Conservation (phyloP, 1,139 yeast species). For the Scheffersomyces titani region DNA sequence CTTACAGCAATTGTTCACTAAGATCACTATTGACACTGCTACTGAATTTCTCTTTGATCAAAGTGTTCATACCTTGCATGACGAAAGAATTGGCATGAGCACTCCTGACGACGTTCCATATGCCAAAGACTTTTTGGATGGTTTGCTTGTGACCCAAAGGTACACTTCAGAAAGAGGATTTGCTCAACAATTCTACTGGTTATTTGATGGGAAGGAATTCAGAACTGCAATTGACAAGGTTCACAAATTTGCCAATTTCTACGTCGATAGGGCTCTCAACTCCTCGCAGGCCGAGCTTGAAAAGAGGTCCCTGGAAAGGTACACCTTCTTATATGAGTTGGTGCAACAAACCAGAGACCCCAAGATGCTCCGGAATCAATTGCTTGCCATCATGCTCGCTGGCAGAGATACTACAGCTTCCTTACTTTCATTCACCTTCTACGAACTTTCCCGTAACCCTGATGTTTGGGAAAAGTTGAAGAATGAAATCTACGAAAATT, state of each 20-base stretch:
- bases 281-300: slow-evolving; percentile 25
- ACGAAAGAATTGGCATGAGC: slow-evolving; percentile 20
- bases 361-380: slow-evolving; percentile 46
- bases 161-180: slow-evolving; percentile 31
- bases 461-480: slow-evolving; percentile 35
- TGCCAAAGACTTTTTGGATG: slow-evolving; percentile 35
- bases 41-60: slow-evolving; percentile 58
- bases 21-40: slow-evolving; percentile 53
- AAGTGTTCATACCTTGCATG: slow-evolving; percentile 39
- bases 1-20: slow-evolving; percentile 45
- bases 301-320: slow-evolving; percentile 32
- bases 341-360: slow-evolving; percentile 49
- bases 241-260: slow-evolving; percentile 27
- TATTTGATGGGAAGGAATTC: slow-evolving; percentile 32
- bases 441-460: slow-evolving; percentile 44
- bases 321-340: slow-evolving; percentile 48
- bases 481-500: slow-evolving; percentile 28
- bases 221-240: slow-evolving; percentile 21
- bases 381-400: slow-evolving; percentile 48
- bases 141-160: slow-evolving; percentile 39
- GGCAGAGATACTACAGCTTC: slow-evolving; percentile 63
- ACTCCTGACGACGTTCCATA: slow-evolving; percentile 20
- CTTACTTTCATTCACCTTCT: slow-evolving; percentile 44
- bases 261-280: slow-evolving; percentile 11
- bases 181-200: slow-evolving; percentile 30